Base-by-base conservation (phyloP, 169 alveolate species). In the Ichthyophthirius multifiliis region DNA sequence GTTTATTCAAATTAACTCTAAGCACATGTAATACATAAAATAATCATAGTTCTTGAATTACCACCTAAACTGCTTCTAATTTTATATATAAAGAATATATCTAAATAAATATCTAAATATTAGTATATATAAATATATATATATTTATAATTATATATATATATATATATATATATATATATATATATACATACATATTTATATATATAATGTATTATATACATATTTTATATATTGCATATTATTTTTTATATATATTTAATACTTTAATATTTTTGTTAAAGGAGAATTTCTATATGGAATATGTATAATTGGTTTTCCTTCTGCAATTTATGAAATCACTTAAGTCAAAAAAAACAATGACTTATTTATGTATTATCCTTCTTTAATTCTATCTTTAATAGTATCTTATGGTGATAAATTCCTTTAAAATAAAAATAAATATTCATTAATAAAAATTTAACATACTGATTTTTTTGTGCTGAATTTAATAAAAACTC, bases 241-340 rank as follows among this genome's bases (percentile, higher is more conserved):
- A n/a, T n/a, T n/a, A n/a, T n/a, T n/a, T n/a, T n/a, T n/a, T n/a
- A n/a, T n/a, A n/a, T n/a, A n/a, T n/a, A n/a, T n/a, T n/a, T n/a
- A 15, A 32, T 64, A 64, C 75, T 64, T 64, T 6, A 92, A 80
- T 4, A 92, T 92, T 46, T 89, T 92, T 0, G 96, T 92, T 15
- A 92, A 65, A 7, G 93, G 91, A 20, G 94, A 89, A 45, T 92
- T 92, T 77, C 96, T 81, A 63, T 83, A 92, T 12, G 96, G 96
- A 12, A 92, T 87, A 75, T 88, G 92, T 16, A 64, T 76, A 9
- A 75, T 82, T n/a, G 65, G 74, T 43, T 88, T 89, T 39, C 91
- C 89, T 75, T 87, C 87, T 6, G 91, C 84, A 55, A 82, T 84
- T 15, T 84, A 31, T 18, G 89, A 84, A 1, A 92, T 92, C 3